Base-by-base conservation (phyloP, 169 alveolate genomes). In the Besnoitia besnoiti region DNA sequence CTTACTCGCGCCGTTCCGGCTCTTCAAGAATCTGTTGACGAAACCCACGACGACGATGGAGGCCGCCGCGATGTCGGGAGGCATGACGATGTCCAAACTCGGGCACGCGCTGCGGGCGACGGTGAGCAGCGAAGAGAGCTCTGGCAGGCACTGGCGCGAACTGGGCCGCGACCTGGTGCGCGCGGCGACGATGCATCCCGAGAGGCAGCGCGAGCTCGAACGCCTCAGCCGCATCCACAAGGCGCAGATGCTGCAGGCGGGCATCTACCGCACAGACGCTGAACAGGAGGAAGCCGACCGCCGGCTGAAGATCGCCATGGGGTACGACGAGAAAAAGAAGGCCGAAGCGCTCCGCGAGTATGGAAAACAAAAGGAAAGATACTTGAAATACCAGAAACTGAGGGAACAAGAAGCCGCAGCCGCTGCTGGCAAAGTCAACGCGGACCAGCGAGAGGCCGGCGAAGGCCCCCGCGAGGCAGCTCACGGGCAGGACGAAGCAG, bases 151-250 rank as follows among this genome's bases (percentile, higher is more conserved):
- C 27, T 73, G 82, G 82, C 39, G 82, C 12, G 82, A 73, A 42
- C 16, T 37, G 44, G 14, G 14, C 14, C 82, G 82, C 82, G 82
- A 73, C n/a, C 8, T 73, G n/a, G 46, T 73, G 16, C 5, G 82
- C 44, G 82, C 82, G 12, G 40, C 82, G 39, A 73, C 82, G 39
- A 21, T 73, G 40, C 82, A 73, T 16, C 82, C 82, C 24, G 82
- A n/a, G 27, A 73, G 82, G 46, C 47, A 73, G 46, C 8, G 46
- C 16, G 82, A 73, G 12, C 46, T 73, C 10, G 47, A 73, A n/a
- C 67, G 67, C 67, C 3, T 55, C 5, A n/a, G 33, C 3, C 67
- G 67, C 67, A 21, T 55, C 33, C 5, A 55, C 33, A 55, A 55
- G 27, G 67, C 67, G 27, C 7, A 55, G 30, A 19, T 55, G 27